Evolutionary conservation across 1,284 basidiomycete genomes (phyloP).

Genomic region (Ceratobasidium sp.): DNA sequence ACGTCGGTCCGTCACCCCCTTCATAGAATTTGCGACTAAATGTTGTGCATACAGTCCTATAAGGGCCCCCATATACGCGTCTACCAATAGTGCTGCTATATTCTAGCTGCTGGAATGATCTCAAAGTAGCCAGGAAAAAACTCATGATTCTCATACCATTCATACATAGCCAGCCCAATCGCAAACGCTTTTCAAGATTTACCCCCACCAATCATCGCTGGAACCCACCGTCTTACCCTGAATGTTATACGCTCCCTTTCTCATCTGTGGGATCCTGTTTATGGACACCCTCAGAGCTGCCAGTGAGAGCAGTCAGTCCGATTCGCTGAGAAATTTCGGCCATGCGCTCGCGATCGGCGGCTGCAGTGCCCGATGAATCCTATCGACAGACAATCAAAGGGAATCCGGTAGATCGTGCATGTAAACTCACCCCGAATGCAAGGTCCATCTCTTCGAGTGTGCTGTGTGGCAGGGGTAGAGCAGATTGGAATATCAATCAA

Average conservation of each 20-base stretch:
- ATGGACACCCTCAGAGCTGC: constrained; percentile 4
- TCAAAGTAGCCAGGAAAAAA: too few relatives aligned
- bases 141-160: too few relatives aligned
- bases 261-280: constrained; percentile 23
- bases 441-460: constrained; percentile 73
- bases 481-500: neutral
- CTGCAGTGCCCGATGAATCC: constrained; percentile 60
- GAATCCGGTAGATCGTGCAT: neutral
- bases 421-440: constrained; percentile 64
- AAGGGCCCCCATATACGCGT: too few relatives aligned
- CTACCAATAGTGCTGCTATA: too few relatives aligned
- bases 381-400: constrained; percentile 51
- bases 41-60: too few relatives aligned
- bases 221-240: neutral
- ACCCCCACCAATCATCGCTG: neutral
- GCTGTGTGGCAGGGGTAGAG: neutral
- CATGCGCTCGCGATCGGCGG: constrained; percentile 66
- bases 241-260: constrained; percentile 29
- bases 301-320: constrained; percentile 57
- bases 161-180: too few relatives aligned
- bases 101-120: too few relatives aligned
- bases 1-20: too few relatives aligned
- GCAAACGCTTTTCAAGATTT: neutral
- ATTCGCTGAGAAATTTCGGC: constrained; percentile 67
- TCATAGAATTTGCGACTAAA: too few relatives aligned